Evolutionary conservation across 2,329 filamentous ascomycete species (phyloP).

Genomic region (Diaporthe vexans): DNA sequence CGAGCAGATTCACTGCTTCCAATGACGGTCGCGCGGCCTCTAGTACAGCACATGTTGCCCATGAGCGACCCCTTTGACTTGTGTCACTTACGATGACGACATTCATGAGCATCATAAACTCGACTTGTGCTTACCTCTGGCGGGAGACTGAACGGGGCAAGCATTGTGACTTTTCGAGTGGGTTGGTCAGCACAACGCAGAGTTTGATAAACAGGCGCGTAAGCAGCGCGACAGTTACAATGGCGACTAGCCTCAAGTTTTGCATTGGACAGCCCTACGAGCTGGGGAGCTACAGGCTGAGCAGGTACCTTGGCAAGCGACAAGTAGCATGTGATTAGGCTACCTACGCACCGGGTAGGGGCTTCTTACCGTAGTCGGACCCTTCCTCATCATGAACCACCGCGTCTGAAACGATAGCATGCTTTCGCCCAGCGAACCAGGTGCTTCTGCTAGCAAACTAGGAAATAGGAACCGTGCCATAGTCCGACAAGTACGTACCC

Average conservation of each 20-base stretch:
- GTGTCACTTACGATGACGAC: background rate
- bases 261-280: conserved; percentile 24
- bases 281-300: background rate
- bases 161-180: background rate
- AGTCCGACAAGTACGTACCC: conserved; percentile 6
- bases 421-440: background rate
- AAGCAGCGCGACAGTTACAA: background rate
- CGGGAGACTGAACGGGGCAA: too few species aligned
- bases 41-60: background rate
- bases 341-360: background rate
- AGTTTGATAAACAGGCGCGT: background rate
- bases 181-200: background rate
- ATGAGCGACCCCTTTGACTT: background rate
- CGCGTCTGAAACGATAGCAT: conserved; percentile 5
- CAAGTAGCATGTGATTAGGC: conserved; percentile 17
- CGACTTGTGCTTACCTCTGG: background rate
- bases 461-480: background rate
- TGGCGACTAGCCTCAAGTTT: background rate
- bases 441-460: background rate
- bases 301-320: background rate
- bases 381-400: background rate
- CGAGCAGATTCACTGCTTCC: background rate
- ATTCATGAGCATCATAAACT: background rate
- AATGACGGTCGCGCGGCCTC: background rate
- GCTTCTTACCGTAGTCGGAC: background rate